phyloP scores from a whole-genome alignment of 1,284 basidiomycete genomes.

The Ustilago cynodontis region DNA sequence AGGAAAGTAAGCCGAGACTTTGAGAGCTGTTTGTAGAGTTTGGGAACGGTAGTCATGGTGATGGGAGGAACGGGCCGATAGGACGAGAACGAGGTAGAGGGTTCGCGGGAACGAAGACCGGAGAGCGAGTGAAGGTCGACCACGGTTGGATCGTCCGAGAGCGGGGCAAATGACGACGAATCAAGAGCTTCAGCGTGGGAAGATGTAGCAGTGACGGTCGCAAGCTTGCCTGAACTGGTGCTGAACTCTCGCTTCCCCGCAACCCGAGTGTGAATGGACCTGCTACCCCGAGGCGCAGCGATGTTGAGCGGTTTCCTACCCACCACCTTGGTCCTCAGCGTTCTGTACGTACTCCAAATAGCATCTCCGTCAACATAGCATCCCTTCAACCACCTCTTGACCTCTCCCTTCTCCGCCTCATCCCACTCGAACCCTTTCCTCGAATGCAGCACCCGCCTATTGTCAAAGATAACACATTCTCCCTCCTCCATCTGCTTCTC shows the following conservation, averaged over 20 bases:
- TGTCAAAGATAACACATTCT: conserved; percentile 92
- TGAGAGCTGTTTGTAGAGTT: conserved; percentile 81
- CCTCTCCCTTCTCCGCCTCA: conserved; percentile 69
- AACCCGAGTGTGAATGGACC: not conserved
- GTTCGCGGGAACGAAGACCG: conserved; percentile 31
- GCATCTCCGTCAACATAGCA: conserved; percentile 86
- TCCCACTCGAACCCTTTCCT: conserved; percentile 79
- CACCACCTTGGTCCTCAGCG: conserved; percentile 43
- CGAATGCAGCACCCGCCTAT: conserved; percentile 90
- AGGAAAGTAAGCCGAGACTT: conserved; percentile 90
- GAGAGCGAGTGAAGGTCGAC: conserved; percentile 37
- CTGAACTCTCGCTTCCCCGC: conserved; percentile 19
- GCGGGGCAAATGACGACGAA: conserved; percentile 37
- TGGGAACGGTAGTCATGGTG: conserved; percentile 28
- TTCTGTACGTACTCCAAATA: conserved; percentile 74
- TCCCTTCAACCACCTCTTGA: conserved; percentile 76
- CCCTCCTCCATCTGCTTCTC: conserved; percentile 82
- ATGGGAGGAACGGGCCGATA: conserved; percentile 53
- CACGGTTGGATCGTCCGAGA: conserved; percentile 56
- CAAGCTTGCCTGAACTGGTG: conserved; percentile 4
- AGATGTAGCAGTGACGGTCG: not conserved
- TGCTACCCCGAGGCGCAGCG: conserved; percentile 6
- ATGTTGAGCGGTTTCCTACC: conserved; percentile 26
- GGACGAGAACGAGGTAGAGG: conserved; percentile 30
- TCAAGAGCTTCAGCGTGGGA: not conserved